A percentile compares a stretch with the other conserved stretches of the same genome.
These are phyloP conservation scores for Oryza meridionalis DNA, from an alignment of 176 grass and related monocot species.

Conservation along the genomic window DNA sequence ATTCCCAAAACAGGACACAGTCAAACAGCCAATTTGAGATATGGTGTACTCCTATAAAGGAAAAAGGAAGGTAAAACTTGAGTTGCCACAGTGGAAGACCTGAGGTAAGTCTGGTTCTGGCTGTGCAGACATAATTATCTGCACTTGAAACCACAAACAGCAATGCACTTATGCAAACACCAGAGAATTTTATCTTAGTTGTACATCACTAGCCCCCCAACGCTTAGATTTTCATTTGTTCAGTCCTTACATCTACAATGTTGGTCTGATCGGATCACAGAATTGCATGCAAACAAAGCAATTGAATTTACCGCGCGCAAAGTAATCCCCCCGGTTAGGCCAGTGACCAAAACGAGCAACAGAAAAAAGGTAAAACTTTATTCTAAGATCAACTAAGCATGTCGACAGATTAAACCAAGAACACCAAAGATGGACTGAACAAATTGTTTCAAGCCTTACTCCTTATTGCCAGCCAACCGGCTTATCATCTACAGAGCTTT, in stretches of 20 bases:
- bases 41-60: no score
- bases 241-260: not conserved
- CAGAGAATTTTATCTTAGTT: not conserved
- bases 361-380: conserved; percentile 30
- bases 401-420: conserved; percentile 29
- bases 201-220: not conserved
- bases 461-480: conserved; percentile 45
- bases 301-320: not conserved
- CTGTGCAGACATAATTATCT: not conserved
- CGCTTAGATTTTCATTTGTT: not conserved
- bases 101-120: not conserved
- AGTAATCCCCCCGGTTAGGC: not conserved
- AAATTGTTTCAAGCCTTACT: conserved; percentile 43
- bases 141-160: not conserved
- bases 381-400: conserved; percentile 47
- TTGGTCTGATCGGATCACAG: not conserved
- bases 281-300: conserved; percentile 24
- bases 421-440: conserved; percentile 29
- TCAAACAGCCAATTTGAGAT: not conserved
- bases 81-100: not conserved
- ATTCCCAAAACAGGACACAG: not conserved
- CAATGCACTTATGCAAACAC: not conserved
- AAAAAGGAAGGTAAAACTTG: not conserved
- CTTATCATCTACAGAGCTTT: conserved; percentile 48
- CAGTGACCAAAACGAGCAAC: not conserved